Percentiles rank a stretch among this genome's conserved stretches.
Conservation (phyloP, 352 stramenopile genomes). For the Phytophthora cajani region DNA sequence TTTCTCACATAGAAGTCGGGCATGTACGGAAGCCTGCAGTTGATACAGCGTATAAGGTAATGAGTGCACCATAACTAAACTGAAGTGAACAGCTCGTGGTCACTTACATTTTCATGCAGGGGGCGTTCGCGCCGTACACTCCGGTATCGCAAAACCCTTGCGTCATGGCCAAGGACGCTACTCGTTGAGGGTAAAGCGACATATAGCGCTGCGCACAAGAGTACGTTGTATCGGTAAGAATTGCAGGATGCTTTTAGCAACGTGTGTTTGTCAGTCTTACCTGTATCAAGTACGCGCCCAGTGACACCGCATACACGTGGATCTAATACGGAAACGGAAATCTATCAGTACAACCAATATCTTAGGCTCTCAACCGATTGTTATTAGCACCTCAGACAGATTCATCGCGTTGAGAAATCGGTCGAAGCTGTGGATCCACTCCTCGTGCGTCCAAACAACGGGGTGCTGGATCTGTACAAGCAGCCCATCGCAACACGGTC, state of each 20-base stretch:
- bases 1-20: conserved; percentile 81
- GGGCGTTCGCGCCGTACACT: conserved; percentile 49
- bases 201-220: conserved; percentile 50
- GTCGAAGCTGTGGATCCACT: conserved; percentile 86
- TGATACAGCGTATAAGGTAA: neutral
- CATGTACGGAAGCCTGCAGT: conserved; percentile 61
- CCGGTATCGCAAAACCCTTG: conserved; percentile 70
- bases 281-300: conserved; percentile 77
- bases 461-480: conserved; percentile 65
- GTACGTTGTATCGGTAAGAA: neutral
- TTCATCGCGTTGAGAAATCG: conserved; percentile 75
- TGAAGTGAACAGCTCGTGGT: neutral
- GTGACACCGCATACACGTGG: conserved; percentile 74
- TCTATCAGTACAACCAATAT: neutral
- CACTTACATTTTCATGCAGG: conserved; percentile 63
- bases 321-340: conserved; percentile 28
- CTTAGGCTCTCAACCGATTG: neutral
- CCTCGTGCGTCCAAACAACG: conserved; percentile 79
- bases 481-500: neutral
- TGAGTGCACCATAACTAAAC: neutral
- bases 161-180: conserved; percentile 68
- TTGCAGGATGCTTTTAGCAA: neutral
- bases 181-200: conserved; percentile 61
- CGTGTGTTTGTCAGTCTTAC: conserved; percentile 21
- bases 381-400: conserved; percentile 38